A percentile compares a stretch with the other conserved stretches of the same genome.
phyloP scores from a whole-genome alignment of 2,329 filamentous ascomycete genomes.

The Pseudogymnoascus sp. region DNA sequence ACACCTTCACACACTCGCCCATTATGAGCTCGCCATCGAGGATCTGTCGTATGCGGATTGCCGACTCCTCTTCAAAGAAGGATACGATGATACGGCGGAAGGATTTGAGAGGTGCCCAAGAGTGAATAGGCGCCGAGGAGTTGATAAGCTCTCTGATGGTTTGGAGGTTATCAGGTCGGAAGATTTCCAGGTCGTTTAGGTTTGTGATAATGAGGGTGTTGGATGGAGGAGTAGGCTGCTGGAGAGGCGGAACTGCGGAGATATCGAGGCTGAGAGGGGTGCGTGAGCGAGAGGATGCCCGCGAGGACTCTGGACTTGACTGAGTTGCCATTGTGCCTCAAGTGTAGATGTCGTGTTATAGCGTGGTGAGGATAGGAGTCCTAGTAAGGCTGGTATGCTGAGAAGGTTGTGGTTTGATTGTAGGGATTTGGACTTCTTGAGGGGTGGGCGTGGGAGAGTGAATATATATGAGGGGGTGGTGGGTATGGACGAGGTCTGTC shows the following conservation, averaged over 20 bases:
- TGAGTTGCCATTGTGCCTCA: slow-evolving; percentile 5
- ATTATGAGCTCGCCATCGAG: slow-evolving; percentile 70
- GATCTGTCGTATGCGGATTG: slow-evolving; percentile 61
- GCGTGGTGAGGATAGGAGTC: background rate
- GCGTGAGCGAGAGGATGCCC: slow-evolving; percentile 12
- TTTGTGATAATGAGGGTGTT: slow-evolving; percentile 84
- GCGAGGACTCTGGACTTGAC: slow-evolving; percentile 9
- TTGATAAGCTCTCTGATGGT: slow-evolving; percentile 66
- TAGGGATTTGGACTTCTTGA: background rate
- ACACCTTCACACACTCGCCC: slow-evolving; percentile 62
- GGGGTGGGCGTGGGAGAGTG: background rate
- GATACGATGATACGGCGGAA: slow-evolving; percentile 76
- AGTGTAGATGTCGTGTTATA: background rate
- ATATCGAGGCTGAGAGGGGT: slow-evolving; percentile 64
- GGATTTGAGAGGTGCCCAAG: slow-evolving; percentile 73
- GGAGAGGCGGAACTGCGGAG: slow-evolving; percentile 61
- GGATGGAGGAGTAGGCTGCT: slow-evolving; percentile 65
- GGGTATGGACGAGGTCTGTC: background rate
- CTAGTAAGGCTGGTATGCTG: background rate
- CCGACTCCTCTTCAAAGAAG: slow-evolving; percentile 63
- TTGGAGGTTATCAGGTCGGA: slow-evolving; percentile 65
- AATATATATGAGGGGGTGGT: slow-evolving; percentile 4
- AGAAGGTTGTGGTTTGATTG: background rate
- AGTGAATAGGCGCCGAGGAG: slow-evolving; percentile 63
- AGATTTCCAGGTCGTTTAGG: slow-evolving; percentile 65